These are phyloP conservation scores for Choricystis sp. DNA, from an alignment of 139 green algal genomes.

Conservation along the genomic window DNA sequence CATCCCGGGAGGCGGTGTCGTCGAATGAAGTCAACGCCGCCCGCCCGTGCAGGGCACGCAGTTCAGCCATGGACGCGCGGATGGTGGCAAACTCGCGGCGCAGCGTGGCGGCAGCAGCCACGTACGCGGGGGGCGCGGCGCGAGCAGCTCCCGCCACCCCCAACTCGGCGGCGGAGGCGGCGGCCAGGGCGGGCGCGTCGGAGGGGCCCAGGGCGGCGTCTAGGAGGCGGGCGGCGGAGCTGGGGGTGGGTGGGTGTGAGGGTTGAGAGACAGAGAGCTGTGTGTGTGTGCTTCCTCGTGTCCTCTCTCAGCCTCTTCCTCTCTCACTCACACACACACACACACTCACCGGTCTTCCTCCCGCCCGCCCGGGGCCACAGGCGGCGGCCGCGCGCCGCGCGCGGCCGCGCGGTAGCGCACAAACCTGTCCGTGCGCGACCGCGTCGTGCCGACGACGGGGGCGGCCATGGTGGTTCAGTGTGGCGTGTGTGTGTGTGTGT, in stretches of 20 bases:
- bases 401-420: conserved; percentile 30
- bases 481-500: too few relatives aligned
- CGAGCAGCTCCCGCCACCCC: conserved; percentile 14
- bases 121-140: not conserved
- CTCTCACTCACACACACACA: not conserved
- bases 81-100: conserved; percentile 33
- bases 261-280: too few relatives aligned
- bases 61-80: conserved; percentile 36
- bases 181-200: conserved; percentile 7
- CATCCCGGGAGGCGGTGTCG: conserved; percentile 26
- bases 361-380: not conserved
- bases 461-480: conserved; percentile 8
- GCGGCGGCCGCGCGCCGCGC: conserved; percentile 4
- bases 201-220: conserved; percentile 25
- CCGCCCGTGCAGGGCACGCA: conserved; percentile 20
- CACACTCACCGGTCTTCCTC: not conserved
- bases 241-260: not conserved
- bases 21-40: conserved; percentile 38
- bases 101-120: not conserved
- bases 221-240: conserved; percentile 15
- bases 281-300: too few relatives aligned
- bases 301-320: conserved; percentile 11
- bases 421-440: conserved; percentile 33
- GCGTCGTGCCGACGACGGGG: conserved; percentile 11
- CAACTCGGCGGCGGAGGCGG: conserved; percentile 30